Evolutionary conservation across 2,329 filamentous ascomycete genomes (phyloP).

Genomic region (Raffaelea deltoideospora): DNA sequence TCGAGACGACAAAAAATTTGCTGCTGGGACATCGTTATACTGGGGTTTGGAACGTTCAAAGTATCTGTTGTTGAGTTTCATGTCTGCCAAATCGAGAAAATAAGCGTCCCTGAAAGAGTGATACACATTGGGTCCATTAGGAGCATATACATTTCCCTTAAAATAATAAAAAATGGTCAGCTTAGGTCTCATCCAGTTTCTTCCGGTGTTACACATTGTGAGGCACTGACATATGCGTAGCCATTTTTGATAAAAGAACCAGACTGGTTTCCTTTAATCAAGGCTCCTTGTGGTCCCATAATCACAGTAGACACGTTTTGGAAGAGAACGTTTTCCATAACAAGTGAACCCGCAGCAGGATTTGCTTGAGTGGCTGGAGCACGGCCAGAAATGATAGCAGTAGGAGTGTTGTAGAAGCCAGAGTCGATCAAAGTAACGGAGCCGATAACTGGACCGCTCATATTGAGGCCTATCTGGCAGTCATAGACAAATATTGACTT

Average conservation of each 20-base stretch:
- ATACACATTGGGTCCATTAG: slow-evolving; percentile 26
- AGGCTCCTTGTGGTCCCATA: slow-evolving; percentile 20
- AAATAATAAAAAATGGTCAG: no score
- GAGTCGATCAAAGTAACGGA: slow-evolving; percentile 66
- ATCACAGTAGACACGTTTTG: slow-evolving; percentile 25
- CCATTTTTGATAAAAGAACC: slow-evolving; percentile 40
- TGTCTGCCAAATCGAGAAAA: slow-evolving; percentile 32
- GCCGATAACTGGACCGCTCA: slow-evolving; percentile 54
- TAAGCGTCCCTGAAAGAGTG: slow-evolving; percentile 23
- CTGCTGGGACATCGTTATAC: slow-evolving; percentile 44
- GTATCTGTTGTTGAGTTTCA: slow-evolving; percentile 39
- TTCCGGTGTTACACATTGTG: neutral
- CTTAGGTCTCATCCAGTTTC: no score
- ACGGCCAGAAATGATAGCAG: slow-evolving; percentile 51
- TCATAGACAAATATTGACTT: slow-evolving; percentile 49
- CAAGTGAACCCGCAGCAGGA: slow-evolving; percentile 26
- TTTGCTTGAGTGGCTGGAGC: slow-evolving; percentile 15
- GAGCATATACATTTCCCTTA: slow-evolving; percentile 52
- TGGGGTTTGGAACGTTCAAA: slow-evolving; percentile 67
- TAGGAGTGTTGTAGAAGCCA: slow-evolving; percentile 55
- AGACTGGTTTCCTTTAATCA: slow-evolving; percentile 38
- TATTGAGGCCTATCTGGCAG: slow-evolving; percentile 51
- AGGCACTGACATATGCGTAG: slow-evolving; percentile 13
- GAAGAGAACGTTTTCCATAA: slow-evolving; percentile 33
- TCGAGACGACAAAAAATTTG: slow-evolving; percentile 54